A percentile compares a stretch with the other conserved stretches of the same genome.
Conservation (phyloP, 495 filamentous ascomycete genomes). For the Xylaria palmicola region DNA sequence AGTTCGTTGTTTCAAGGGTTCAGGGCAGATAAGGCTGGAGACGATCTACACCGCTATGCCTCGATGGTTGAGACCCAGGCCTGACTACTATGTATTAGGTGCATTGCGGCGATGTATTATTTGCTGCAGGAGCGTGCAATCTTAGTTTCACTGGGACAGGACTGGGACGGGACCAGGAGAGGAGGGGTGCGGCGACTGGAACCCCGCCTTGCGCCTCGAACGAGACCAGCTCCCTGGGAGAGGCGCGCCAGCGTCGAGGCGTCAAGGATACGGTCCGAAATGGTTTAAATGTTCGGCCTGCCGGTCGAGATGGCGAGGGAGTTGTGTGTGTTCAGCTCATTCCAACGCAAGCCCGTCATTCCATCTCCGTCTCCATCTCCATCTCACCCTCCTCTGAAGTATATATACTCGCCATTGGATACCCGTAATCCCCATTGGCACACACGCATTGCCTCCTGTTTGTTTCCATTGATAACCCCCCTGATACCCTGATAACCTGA, state of each 20-base stretch:
- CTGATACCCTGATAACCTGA: too few relatives aligned
- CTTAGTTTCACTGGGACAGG: conserved; percentile 11
- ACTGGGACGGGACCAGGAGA: not conserved
- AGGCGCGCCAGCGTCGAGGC: conserved; percentile 2
- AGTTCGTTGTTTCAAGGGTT: conserved; percentile 11
- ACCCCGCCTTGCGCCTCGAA: conserved; percentile 13
- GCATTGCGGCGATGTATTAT: conserved; percentile 10
- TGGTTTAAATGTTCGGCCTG: conserved; percentile 17
- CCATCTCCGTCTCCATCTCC: not conserved
- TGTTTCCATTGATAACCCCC: not conserved
- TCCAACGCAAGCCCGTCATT: not conserved
- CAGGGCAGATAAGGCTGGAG: conserved; percentile 14
- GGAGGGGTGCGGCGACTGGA: not conserved
- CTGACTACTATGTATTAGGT: conserved; percentile 9
- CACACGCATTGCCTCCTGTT: not conserved
- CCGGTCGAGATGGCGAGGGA: not conserved
- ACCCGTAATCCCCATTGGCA: not conserved
- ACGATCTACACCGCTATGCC: conserved; percentile 14
- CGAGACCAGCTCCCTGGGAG: conserved; percentile 3
- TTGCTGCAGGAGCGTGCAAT: conserved; percentile 17
- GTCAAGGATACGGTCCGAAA: conserved; percentile 6
- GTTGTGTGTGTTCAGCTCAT: not conserved
- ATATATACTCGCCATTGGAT: not conserved
- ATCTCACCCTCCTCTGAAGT: too few relatives aligned
- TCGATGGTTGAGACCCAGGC: not conserved